These are phyloP conservation scores for Ephemerocybe angulata DNA, from an alignment of 768 basidiomycete genomes.

Conservation along the genomic window DNA sequence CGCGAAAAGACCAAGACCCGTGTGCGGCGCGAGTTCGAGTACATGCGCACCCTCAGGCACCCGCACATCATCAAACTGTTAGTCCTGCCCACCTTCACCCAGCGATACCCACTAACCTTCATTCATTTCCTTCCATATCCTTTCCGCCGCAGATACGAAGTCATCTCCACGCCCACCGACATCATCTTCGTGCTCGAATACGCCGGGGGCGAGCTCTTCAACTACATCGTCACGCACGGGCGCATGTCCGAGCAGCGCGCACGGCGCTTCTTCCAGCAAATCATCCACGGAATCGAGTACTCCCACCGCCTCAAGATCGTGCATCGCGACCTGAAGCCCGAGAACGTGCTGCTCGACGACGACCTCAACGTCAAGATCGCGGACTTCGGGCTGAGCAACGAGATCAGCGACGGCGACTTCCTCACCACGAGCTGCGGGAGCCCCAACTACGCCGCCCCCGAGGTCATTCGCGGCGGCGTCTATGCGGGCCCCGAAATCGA, in stretches of 20 bases:
- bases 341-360: conserved; percentile 87
- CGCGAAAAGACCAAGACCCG: conserved; percentile 88
- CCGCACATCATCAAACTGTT: conserved; percentile 98
- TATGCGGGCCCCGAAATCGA: conserved; percentile 99
- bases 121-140: no score
- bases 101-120: conserved; percentile 12
- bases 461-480: conserved; percentile 91
- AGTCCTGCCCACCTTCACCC: conserved; percentile 23
- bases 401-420: conserved; percentile 95
- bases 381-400: conserved; percentile 96
- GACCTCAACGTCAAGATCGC: conserved; percentile 93
- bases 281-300: conserved; percentile 96
- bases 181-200: conserved; percentile 99
- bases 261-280: conserved; percentile 95
- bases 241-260: conserved; percentile 86
- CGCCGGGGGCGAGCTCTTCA: conserved; percentile 95
- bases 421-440: conserved; percentile 96
- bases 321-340: conserved; percentile 96
- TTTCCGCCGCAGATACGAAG: conserved; percentile 71
- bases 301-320: conserved; percentile 96
- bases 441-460: conserved; percentile 98
- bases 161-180: conserved; percentile 90
- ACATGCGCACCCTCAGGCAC: conserved; percentile 90
- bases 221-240: conserved; percentile 94
- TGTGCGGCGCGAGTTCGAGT: conserved; percentile 94